phyloP scores from a whole-genome alignment of 2,329 filamentous ascomycete genomes.

The Coleophoma cylindrospora region DNA sequence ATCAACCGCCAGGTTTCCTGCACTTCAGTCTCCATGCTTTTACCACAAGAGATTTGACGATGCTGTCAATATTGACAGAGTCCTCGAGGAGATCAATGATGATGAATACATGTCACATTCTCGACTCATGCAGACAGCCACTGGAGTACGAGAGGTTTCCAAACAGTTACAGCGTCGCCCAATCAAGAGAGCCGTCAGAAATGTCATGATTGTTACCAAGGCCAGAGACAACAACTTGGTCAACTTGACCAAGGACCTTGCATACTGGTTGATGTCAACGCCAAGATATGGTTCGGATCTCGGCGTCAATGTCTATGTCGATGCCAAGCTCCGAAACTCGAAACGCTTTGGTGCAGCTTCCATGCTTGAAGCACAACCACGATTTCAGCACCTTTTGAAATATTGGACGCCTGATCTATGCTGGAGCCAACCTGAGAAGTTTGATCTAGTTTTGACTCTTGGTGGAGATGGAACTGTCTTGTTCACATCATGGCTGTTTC shows the following conservation, averaged over 20 bases:
- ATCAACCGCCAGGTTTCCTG: constrained; percentile 47
- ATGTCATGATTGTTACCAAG: constrained; percentile 98
- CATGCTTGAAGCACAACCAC: constrained; percentile 67
- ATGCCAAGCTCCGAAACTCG: constrained; percentile 84
- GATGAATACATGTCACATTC: constrained; percentile 92
- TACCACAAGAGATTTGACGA: constrained; percentile 97
- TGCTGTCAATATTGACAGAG: constrained; percentile 89
- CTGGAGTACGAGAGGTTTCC: constrained; percentile 89
- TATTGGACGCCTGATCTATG: constrained; percentile 98
- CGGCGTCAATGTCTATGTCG: constrained; percentile 98
- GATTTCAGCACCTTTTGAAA: constrained; percentile 77
- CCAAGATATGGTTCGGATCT: constrained; percentile 83
- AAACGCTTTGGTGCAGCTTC: constrained; percentile 79
- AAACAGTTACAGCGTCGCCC: constrained; percentile 90
- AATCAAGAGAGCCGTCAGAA: constrained; percentile 85
- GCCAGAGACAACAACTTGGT: constrained; percentile 93
- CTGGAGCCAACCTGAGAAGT: constrained; percentile 89
- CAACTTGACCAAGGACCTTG: constrained; percentile 78
- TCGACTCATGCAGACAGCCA: constrained; percentile 89
- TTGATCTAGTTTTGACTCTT: constrained; percentile 87
- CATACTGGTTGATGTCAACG: constrained; percentile 82
- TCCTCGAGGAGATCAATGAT: constrained; percentile 87
- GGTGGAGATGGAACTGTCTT: constrained; percentile 84
- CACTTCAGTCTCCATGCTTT: constrained; percentile 89
- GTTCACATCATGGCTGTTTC: constrained; percentile 89